Evolutionary conservation across 306 rosid genomes (phyloP), one percentile per base, ranked within the genome.

Genomic region (Lablab purpureus): DNA sequence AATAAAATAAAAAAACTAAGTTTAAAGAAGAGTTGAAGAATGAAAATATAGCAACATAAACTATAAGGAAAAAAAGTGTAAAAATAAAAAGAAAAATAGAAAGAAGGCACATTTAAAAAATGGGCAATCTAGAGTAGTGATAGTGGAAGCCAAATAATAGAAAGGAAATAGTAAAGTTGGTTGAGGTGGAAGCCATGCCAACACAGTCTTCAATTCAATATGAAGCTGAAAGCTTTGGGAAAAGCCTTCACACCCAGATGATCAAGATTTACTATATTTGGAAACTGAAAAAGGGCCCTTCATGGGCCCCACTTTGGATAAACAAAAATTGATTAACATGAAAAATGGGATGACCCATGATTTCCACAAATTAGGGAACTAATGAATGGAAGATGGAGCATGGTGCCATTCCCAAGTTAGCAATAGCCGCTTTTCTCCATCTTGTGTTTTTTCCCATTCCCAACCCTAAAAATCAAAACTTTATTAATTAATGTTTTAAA

Each of bases 191-290:
- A 71, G 63, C 18, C 2, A 14, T 22, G 75, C 34, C 46, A 23
- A 79, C 59, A 66, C 58, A n/a, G 56, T 58, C 14, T 71, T 70
- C 40, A 79, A 30, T 66, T 72, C 71, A 65, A 30, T 23, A 51
- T 72, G 80, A 78, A 76, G 50, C 75, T 22, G 62, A 65, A 78
- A 43, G 40, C 75, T n/a, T 30, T 54, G 81, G 80, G 78, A 71
- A 74, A 69, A 71, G 76, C 73, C 22, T 50, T 67, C 65, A 14
- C 45, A 75, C 51, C 78, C 50, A 50, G 17, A 4, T 21, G 45
- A 73, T 74, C 9, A 63, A 45, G 46, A 45, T 63, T 80, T 87
- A 21, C 89, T 75, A 75, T 67, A 37, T 84, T 74, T 84, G 15
- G 85, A 72, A 73, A 73, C 69, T 23, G 49, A 14, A 65, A 83